Evolutionary conservation across 1,284 basidiomycete genomes (phyloP).

Genomic region (Phylloporus sp.): DNA sequence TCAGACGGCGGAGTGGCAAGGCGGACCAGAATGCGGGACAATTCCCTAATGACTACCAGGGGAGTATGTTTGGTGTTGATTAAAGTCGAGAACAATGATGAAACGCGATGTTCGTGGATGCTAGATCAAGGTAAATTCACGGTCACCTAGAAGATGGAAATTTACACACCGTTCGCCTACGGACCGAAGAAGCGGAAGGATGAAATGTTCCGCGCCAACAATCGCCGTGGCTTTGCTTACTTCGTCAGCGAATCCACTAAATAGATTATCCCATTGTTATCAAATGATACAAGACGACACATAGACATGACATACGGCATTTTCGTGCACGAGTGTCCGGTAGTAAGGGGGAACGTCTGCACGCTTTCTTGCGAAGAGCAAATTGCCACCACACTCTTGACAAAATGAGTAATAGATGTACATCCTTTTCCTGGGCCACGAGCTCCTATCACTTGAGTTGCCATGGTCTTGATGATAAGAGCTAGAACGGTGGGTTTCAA

Average conservation of each 20-base stretch:
- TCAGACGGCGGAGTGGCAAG: conserved; percentile 20
- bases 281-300: background rate
- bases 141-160: background rate
- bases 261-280: background rate
- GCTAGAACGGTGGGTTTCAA: conserved; percentile 61
- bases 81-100: conserved; percentile 48
- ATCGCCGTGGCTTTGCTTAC: conserved; percentile 47
- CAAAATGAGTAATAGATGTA: conserved; percentile 22
- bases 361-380: conserved; percentile 32
- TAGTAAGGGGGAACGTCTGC: conserved; percentile 16
- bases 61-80: conserved; percentile 47
- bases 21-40: conserved; percentile 42
- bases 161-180: conserved; percentile 48
- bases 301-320: conserved; percentile 33
- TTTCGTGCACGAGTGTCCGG: conserved; percentile 22
- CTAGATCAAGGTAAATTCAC: conserved; percentile 37
- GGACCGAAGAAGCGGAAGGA: conserved; percentile 54
- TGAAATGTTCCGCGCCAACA: conserved; percentile 61
- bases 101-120: conserved; percentile 45
- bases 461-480: conserved; percentile 58
- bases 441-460: conserved; percentile 46
- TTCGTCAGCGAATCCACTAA: conserved; percentile 55
- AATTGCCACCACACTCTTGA: conserved; percentile 35
- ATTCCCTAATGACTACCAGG: conserved; percentile 39
- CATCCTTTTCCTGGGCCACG: conserved; percentile 25